These are phyloP conservation scores for Phytophthora crassamura DNA, from an alignment of 352 stramenopile genomes.

Conservation along the genomic window DNA sequence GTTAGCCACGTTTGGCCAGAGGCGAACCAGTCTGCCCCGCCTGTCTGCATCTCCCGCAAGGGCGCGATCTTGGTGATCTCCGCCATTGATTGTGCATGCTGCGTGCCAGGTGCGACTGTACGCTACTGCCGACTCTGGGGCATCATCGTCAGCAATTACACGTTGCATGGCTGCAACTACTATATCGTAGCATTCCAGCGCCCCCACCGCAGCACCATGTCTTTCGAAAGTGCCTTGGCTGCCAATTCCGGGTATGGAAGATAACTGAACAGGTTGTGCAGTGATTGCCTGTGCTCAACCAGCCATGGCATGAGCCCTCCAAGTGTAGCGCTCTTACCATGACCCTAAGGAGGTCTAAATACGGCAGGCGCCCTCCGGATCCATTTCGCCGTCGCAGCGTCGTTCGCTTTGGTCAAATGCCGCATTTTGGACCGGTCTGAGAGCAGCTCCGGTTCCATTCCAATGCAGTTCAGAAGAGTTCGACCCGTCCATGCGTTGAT, in stretches of 20 bases:
- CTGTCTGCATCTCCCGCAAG: too few species aligned
- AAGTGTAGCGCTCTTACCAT: too few species aligned
- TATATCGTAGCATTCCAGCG: not conserved
- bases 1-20: too few species aligned
- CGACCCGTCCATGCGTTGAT: too few species aligned
- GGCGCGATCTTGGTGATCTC: too few species aligned
- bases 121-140: too few species aligned
- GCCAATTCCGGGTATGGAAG: not conserved
- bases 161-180: not conserved
- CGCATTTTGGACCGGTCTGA: not conserved
- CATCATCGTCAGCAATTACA: not conserved
- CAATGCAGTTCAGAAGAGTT: too few species aligned
- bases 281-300: not conserved
- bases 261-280: not conserved
- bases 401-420: not conserved
- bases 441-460: not conserved
- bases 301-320: not conserved
- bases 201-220: not conserved
- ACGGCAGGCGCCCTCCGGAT: too few species aligned
- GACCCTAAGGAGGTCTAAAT: too few species aligned
- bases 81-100: too few species aligned
- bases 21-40: too few species aligned
- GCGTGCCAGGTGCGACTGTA: too few species aligned
- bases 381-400: not conserved
- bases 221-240: not conserved